These are phyloP conservation scores for Penicillium bovifimosum DNA, from an alignment of 495 filamentous ascomycete species.

Conservation along the genomic window DNA sequence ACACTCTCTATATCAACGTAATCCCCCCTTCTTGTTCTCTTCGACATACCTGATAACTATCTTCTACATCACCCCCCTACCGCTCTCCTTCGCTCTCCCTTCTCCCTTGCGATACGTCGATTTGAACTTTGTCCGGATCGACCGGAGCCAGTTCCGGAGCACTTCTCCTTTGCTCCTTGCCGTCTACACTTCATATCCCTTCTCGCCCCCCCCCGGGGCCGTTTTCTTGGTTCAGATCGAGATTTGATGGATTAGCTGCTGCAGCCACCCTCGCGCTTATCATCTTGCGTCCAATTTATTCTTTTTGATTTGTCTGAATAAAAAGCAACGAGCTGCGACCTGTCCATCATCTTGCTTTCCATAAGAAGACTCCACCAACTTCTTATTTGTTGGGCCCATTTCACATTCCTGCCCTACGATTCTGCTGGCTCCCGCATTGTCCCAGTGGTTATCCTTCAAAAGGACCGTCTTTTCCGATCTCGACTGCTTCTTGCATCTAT, in stretches of 20 bases:
- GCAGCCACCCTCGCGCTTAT: constrained; percentile 29
- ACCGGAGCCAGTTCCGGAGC: constrained; percentile 38
- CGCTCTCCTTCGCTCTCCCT: constrained; percentile 18
- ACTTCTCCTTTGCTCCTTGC: constrained; percentile 40
- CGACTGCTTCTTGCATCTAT: constrained; percentile 33
- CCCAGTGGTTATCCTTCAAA: constrained; percentile 37
- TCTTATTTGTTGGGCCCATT: constrained; percentile 24
- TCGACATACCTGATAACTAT: constrained; percentile 22
- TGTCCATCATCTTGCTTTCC: constrained; percentile 22
- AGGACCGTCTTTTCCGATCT: constrained; percentile 39
- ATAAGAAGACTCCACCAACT: constrained; percentile 7
- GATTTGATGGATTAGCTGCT: constrained; percentile 26
- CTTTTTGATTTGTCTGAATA: constrained; percentile 12
- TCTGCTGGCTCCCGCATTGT: constrained; percentile 29
- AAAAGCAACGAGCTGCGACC: constrained; percentile 30
- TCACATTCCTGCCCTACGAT: constrained; percentile 46
- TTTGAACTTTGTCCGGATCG: constrained; percentile 29
- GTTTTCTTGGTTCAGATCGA: constrained; percentile 33
- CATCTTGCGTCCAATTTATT: constrained; percentile 7
- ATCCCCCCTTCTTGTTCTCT: constrained; percentile 18
- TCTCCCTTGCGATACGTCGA: constrained; percentile 38
- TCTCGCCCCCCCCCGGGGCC: too few species aligned
- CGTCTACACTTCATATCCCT: constrained; percentile 29
- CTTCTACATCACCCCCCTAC: constrained; percentile 11
- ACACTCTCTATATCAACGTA: constrained; percentile 28